Conservation (phyloP, 495 filamentous ascomycete species). For the Aspergillus carlsbadensis region DNA sequence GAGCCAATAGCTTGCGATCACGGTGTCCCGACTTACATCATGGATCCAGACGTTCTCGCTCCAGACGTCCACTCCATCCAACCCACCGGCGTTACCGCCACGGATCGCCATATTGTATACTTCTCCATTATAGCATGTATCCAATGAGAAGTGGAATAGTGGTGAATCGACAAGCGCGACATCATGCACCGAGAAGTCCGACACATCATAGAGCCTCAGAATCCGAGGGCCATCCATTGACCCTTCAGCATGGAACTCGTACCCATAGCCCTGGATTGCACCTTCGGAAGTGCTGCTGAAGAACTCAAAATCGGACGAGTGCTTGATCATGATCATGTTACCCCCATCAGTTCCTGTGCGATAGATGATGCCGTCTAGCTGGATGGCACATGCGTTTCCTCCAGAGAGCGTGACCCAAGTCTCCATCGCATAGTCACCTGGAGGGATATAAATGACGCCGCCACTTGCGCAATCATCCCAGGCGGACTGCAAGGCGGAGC, state of each 20-base stretch:
- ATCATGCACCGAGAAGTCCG: conserved; percentile 51
- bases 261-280: conserved; percentile 53
- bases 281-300: conserved; percentile 47
- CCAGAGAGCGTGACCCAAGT: conserved; percentile 38
- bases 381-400: conserved; percentile 41
- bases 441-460: conserved; percentile 37
- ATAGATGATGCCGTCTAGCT: conserved; percentile 51
- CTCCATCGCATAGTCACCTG: conserved; percentile 33
- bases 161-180: conserved; percentile 52
- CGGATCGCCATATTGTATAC: conserved; percentile 56
- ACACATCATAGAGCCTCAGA: conserved; percentile 39
- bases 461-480: conserved; percentile 43
- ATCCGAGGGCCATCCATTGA: conserved; percentile 31
- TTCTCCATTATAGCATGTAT: conserved; percentile 48
- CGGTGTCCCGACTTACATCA: conserved; percentile 32
- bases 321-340: conserved; percentile 51
- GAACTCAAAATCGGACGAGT: conserved; percentile 51
- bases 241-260: conserved; percentile 34
- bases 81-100: conserved; percentile 46
- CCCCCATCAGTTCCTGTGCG: conserved; percentile 43
- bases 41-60: conserved; percentile 53
- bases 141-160: conserved; percentile 48
- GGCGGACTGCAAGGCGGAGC: conserved; percentile 44
- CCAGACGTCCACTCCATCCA: conserved; percentile 53
- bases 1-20: background rate